Conservation (phyloP, 129 eudicot genomes). For the Smallanthus sonchifolius region DNA sequence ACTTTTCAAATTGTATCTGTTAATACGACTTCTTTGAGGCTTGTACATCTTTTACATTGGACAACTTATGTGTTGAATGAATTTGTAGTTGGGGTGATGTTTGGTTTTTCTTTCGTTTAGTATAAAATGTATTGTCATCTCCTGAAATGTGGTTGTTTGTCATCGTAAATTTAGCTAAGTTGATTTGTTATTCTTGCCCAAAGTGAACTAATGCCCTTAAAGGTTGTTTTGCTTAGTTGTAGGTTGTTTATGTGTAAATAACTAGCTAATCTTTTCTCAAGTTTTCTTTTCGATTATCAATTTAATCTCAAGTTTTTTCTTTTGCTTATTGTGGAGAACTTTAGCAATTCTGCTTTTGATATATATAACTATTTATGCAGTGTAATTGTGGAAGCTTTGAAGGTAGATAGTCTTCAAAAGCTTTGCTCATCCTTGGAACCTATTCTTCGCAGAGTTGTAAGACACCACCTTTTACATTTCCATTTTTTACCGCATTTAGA, state of each 20-base stretch:
- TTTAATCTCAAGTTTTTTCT: neutral
- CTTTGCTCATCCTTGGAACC: constrained; percentile 97
- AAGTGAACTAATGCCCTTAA: neutral
- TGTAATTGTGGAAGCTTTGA: constrained; percentile 82
- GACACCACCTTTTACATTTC: constrained; percentile 7
- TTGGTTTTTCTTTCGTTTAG: neutral
- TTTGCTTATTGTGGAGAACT: neutral
- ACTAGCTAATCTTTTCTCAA: neutral
- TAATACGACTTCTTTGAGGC: neutral
- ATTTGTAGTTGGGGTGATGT: neutral
- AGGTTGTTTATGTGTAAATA: neutral
- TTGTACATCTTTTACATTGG: neutral
- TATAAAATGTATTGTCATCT: neutral
- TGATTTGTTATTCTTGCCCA: constrained; percentile 7
- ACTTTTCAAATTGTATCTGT: neutral
- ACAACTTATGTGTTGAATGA: neutral
- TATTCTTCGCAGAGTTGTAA: constrained; percentile 95
- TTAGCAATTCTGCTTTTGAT: constrained; percentile 1
- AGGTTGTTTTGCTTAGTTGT: constrained; percentile 6
- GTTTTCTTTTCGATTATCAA: neutral
- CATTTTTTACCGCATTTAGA: neutral
- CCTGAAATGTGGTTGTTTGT: neutral
- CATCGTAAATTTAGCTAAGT: neutral
- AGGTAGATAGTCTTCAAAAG: constrained; percentile 90
- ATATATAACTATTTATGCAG: constrained; percentile 42